Evolutionary conservation across 2,329 filamentous ascomycete species (phyloP), one percentile per base, ranked within the genome.

Genomic region (Fusarium dlaminii): DNA sequence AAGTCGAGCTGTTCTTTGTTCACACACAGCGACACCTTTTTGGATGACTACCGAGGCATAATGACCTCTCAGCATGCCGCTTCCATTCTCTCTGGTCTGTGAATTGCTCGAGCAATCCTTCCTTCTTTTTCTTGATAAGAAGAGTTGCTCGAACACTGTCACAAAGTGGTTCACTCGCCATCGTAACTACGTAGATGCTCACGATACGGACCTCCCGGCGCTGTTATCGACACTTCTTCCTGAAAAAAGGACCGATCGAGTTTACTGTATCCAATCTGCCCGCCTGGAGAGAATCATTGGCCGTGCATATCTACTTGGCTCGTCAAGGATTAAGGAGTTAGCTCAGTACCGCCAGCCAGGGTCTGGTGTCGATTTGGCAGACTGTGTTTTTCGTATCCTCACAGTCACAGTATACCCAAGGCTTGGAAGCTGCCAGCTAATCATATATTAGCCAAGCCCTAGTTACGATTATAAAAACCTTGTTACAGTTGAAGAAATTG

Each of bases 211-310:
- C 76, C 84, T 87, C 4, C 84, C 89, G 3, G 92, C 93, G 6
- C 83, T 98, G 4, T 84, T 97, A 1, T 95, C 93, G 3, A 91
- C 92, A 6, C 82, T 98, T 2, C 87, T 97, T 1, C 94, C 95
- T 0, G 91, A 95, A 71, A 91, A 88, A 73, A 87, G 94, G 60
- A 91, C 90, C 6, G 94, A 97, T 79, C 89, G 94, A 34, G 93
- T 96, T 5, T 97, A 95, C 79, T 88, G 87, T 42, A 85, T 97
- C 3, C 90, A 93, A 77, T 84, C 89, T 11, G 79, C 83, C 14
- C 86, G 84, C 0, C 85, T 98, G 1, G 89, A 91, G 63, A 89
- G 87, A 58, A 88, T 94, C n/a, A 86, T 98, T 22, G 89, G 87
- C 7, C 88, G 91, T 37, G 89, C 90, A 27, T 85, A 96, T n/a